These are phyloP conservation scores for Macrophomina pseudophaseolina DNA, from an alignment of 2,329 filamentous ascomycete species.

Conservation along the genomic window DNA sequence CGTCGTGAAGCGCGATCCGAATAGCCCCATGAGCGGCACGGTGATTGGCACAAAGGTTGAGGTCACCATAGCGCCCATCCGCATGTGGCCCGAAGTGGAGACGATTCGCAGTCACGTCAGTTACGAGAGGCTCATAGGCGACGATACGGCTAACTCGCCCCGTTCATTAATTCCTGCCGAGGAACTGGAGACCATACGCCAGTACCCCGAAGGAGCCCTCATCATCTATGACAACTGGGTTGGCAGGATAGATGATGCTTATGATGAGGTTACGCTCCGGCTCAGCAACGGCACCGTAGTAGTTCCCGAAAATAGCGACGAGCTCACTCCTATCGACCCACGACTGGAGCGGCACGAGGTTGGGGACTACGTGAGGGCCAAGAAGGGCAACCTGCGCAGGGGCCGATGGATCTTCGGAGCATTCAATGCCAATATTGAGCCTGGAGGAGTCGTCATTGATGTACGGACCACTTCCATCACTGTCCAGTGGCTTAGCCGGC, in stretches of 20 bases:
- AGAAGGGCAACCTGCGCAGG: slow-evolving; percentile 56
- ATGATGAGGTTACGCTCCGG: slow-evolving; percentile 56
- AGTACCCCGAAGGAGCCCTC: slow-evolving; percentile 57
- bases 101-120: slow-evolving; percentile 31
- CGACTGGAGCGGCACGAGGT: slow-evolving; percentile 47
- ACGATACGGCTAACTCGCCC: slow-evolving; percentile 31
- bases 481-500: slow-evolving; percentile 60
- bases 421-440: slow-evolving; percentile 56
- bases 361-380: slow-evolving; percentile 58
- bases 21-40: slow-evolving; percentile 59
- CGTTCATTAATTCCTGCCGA: slow-evolving; percentile 47
- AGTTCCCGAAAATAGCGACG: slow-evolving; percentile 53
- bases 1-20: slow-evolving; percentile 56
- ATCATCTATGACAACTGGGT: slow-evolving; percentile 63
- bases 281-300: slow-evolving; percentile 61
- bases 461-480: slow-evolving; percentile 52
- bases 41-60: slow-evolving; percentile 55
- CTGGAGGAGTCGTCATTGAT: slow-evolving; percentile 59
- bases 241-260: slow-evolving; percentile 57
- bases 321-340: slow-evolving; percentile 45
- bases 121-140: slow-evolving; percentile 30
- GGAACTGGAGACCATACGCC: slow-evolving; percentile 53
- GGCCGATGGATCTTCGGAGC: slow-evolving; percentile 60
- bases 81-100: slow-evolving; percentile 28
- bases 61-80: slow-evolving; percentile 51